These are phyloP conservation scores for Scenedesmus sp. DNA, from an alignment of 163 green algal species.

Conservation along the genomic window DNA sequence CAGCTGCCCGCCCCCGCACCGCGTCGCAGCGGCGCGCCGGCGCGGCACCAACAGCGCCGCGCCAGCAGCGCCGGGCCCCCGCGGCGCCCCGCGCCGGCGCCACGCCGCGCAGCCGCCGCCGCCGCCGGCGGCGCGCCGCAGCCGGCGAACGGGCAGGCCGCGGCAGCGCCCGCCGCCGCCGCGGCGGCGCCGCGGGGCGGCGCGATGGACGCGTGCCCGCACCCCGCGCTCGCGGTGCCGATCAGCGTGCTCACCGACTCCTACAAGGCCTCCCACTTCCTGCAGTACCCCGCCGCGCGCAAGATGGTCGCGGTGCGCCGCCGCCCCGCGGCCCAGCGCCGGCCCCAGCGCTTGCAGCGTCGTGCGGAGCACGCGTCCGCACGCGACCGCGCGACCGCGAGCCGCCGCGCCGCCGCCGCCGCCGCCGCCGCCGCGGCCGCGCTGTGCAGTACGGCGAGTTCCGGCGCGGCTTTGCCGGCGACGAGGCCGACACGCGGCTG, in stretches of 20 bases:
- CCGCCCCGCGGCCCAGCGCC: constrained; percentile 14
- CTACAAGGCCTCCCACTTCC: constrained; percentile 89
- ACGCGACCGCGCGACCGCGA: neutral
- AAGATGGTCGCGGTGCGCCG: constrained; percentile 85
- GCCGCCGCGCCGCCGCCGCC: neutral
- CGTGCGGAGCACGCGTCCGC: no score
- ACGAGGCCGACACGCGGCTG: constrained; percentile 67
- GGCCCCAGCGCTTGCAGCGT: neutral
- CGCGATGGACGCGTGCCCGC: neutral
- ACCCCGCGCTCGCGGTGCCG: constrained; percentile 54
- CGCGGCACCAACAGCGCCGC: no score
- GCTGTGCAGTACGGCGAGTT: constrained; percentile 89
- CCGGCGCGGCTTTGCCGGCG: constrained; percentile 76
- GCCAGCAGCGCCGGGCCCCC: no score
- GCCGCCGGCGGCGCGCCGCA: no score
- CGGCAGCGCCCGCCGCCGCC: no score
- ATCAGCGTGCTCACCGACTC: constrained; percentile 81
- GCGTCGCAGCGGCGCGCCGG: no score
- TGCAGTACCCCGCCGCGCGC: constrained; percentile 79
- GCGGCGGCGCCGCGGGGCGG: no score
- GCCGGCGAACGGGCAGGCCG: no score
- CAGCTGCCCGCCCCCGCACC: no score
- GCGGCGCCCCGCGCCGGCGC: no score
- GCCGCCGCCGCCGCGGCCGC: neutral
- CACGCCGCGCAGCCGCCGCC: no score